Evolutionary conservation across 495 filamentous ascomycete species (phyloP), one percentile per base, ranked within the genome.

Genomic region (Penicillium atrosanguineum): DNA sequence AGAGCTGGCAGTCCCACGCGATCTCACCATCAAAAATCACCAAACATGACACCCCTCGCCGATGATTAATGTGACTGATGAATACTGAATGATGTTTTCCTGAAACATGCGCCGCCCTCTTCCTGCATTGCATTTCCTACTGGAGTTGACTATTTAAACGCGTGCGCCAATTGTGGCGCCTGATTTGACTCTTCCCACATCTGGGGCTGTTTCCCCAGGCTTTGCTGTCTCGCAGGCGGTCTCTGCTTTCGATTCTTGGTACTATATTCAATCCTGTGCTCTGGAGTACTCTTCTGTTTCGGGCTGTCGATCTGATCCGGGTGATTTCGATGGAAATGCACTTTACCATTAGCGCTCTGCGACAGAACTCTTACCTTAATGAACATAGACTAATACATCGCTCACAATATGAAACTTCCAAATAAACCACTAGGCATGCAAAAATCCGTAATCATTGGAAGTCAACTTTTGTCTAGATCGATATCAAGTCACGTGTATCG

Each of bases 1-100:
- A 55, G 74, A 49, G 68, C 73, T 23, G 71, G 70, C 55, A 78
- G 73, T 68, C 75, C 75, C 29, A 72, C 74, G 6, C 50, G 75
- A 53, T 69, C 74, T 9, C 69, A 72, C 18, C 67, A 70, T 41
- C 67, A 67, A 41, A 73, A 69, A 48, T 78, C 75, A 16, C 75
- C 75, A 7, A 68, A 55, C 54, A 67, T 72, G 68, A 69, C 68
- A 36, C 71, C 72, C 6, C 56, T 73, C 25, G 60, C 63, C 41
- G 70, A 75, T 51, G 74, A 76, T 43, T 77, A 63, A 75, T 55
- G 64, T 48, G n/a, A 45, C 46, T 54, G 48, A 54, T 57, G 50
- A 43, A 44, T 48, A 28, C 11, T 26, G 53, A 60, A 57, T 62
- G 49, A 60, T 52, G 53, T 39, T 56, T 48, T 43, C 44, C 15